These are phyloP conservation scores for Pythium vanterpoolii DNA, from an alignment of 352 stramenopile species.

Conservation along the genomic window DNA sequence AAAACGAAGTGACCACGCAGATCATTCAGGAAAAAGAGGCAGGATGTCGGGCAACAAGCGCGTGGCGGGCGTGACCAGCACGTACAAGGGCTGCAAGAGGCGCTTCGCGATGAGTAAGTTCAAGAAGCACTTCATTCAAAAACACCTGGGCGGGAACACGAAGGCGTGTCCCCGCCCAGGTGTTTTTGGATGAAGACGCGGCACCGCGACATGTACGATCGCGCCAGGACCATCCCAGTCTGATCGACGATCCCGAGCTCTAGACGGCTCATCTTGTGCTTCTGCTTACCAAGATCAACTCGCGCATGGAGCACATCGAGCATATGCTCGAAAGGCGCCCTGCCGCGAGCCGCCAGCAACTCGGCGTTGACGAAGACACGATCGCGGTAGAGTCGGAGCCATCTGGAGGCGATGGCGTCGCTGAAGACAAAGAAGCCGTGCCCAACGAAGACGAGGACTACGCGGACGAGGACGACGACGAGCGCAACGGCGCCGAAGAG, in stretches of 20 bases:
- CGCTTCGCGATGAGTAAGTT: background rate
- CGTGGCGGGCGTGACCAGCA: background rate
- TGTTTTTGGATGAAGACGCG: too few species aligned
- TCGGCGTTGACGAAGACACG: background rate
- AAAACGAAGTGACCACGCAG: background rate
- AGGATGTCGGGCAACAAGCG: constrained; percentile 1
- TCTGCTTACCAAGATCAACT: constrained; percentile 6
- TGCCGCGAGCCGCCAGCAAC: constrained; percentile 1
- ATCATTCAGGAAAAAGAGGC: background rate
- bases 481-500: constrained; percentile 1
- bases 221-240: constrained; percentile 1
- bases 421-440: too few species aligned
- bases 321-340: constrained; percentile 1
- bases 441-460: background rate
- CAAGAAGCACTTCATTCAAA: background rate
- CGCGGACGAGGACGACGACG: background rate
- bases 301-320: constrained; percentile 4
- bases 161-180: too few species aligned
- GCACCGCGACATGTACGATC: constrained; percentile 3
- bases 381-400: background rate
- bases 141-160: background rate
- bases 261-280: constrained; percentile 5
- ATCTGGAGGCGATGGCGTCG: background rate
- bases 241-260: constrained; percentile 1
- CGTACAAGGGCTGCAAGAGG: background rate